Evolutionary conservation across 148 eudicot species (phyloP), one percentile per base, ranked within the genome.

Genomic region (Rhododendron kiyosumense): DNA sequence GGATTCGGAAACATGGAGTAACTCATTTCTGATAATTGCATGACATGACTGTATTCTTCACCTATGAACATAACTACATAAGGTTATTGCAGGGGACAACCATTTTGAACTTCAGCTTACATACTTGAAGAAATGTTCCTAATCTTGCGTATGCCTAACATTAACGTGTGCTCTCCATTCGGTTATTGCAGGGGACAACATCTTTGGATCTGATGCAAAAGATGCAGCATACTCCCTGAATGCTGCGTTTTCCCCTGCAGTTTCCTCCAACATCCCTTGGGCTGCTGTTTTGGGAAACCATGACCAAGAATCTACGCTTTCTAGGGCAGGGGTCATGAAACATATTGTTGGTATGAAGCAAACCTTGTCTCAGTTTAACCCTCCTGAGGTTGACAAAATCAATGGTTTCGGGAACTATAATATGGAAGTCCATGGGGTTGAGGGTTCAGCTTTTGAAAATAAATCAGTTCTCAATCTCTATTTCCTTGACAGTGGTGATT

Each of bases 341-440:
- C 89, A 94, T 86, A 93, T 94, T 79, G 94, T 88, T 51, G 85
- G 89, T 18, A 93, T 94, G 98, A 92, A 92, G 85, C 86, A 92
- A 89, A 93, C 98, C 76, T 74, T 96, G 86, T 92, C 99, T 77
- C 87, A 81, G 88, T 32, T 96, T 6, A 96, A 96, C 85, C 98
- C 99, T 86, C 73, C 83, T 41, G 93, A 86, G 26, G 91, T 74
- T 18, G 81, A 88, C 30, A 75, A 59, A 49, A 96, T 96, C 77
- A 97, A 94, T 89, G 99, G 99, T 85, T 96, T 89, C 85, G 99
- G 99, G 78, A 96, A 96, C 85, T 94, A 96, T 90, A 95, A 96
- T 76, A 89, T 96, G 76, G 95, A 96, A 89, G 93, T 96, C 54
- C 90, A 89, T 82, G 99, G 99, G 67, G 92, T 87, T 71, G 83